phyloP scores from a whole-genome alignment of 805 yeast species.

The Blastobotrys attinorum region DNA sequence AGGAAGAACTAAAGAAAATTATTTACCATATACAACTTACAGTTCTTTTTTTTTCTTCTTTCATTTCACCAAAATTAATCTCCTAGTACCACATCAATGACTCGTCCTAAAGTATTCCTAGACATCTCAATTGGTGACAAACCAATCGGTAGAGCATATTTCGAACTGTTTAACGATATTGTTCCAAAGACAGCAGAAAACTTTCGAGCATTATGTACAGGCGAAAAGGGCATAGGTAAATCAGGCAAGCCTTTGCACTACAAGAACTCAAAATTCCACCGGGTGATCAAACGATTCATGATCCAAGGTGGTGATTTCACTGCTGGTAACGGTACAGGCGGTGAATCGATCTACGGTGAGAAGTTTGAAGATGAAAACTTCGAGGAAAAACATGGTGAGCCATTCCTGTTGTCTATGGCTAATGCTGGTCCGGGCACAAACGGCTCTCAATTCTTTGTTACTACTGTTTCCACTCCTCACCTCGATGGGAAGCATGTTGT shows the following conservation, averaged over 20 bases:
- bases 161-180: conserved; percentile 52
- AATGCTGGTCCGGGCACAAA: conserved; percentile 94
- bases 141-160: conserved; percentile 65
- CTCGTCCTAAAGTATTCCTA: conserved; percentile 61
- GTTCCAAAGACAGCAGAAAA: conserved; percentile 89
- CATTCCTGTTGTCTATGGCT: conserved; percentile 92
- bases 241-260: conserved; percentile 62
- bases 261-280: conserved; percentile 86
- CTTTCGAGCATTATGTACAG: conserved; percentile 82
- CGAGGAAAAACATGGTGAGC: conserved; percentile 63
- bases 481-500: conserved; percentile 95
- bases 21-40: no score
- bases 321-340: conserved; percentile 66
- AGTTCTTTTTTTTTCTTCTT: no score
- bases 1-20: no score
- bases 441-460: conserved; percentile 92
- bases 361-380: conserved; percentile 90
- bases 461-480: conserved; percentile 90
- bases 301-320: conserved; percentile 93
- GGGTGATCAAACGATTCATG: conserved; percentile 83
- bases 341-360: conserved; percentile 76
- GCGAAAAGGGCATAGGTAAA: conserved; percentile 64
- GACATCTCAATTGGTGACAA: conserved; percentile 70
- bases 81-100: no score
- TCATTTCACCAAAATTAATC: no score